phyloP scores from a whole-genome alignment of 805 yeast genomes.

The Kodamaea jinghongensis region DNA sequence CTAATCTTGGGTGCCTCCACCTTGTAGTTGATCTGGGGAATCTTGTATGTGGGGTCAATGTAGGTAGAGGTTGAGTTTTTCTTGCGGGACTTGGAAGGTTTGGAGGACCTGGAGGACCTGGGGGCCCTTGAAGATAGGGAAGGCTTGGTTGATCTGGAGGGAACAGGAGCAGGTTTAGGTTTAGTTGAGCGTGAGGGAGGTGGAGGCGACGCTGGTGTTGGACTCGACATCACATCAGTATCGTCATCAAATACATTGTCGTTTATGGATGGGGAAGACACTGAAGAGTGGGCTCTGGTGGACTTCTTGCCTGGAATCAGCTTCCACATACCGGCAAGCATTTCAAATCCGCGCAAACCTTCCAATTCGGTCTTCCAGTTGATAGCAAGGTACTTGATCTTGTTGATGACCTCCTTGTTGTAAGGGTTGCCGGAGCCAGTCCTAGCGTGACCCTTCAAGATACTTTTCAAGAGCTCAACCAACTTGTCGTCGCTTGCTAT shows the following conservation, averaged over 20 bases:
- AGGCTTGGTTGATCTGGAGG: constrained; percentile 6
- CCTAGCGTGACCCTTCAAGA: constrained; percentile 38
- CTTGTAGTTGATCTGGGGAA: constrained; percentile 65
- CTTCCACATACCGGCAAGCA: constrained; percentile 32
- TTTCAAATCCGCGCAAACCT: constrained; percentile 47
- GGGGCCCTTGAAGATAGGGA: background rate
- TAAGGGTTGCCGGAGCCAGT: constrained; percentile 38
- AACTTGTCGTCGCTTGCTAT: constrained; percentile 69
- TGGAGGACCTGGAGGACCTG: background rate
- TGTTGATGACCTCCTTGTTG: constrained; percentile 42
- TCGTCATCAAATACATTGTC: constrained; percentile 4
- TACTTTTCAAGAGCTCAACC: constrained; percentile 57
- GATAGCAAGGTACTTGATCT: constrained; percentile 49
- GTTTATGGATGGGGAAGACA: background rate
- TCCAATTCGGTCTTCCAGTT: constrained; percentile 66
- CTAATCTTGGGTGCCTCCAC: constrained; percentile 74
- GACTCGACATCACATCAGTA: constrained; percentile 1
- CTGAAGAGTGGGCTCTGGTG: constrained; percentile 1
- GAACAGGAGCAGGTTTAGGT: constrained; percentile 4
- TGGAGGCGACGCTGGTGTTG: background rate
- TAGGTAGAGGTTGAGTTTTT: constrained; percentile 20
- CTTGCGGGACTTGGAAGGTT: constrained; percentile 1
- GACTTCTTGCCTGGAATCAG: constrained; percentile 4
- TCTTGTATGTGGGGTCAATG: constrained; percentile 52
- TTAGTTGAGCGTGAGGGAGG: constrained; percentile 6